Evolutionary conservation across 208 protist genomes (phyloP).

Genomic region (Porcisia deanei): DNA sequence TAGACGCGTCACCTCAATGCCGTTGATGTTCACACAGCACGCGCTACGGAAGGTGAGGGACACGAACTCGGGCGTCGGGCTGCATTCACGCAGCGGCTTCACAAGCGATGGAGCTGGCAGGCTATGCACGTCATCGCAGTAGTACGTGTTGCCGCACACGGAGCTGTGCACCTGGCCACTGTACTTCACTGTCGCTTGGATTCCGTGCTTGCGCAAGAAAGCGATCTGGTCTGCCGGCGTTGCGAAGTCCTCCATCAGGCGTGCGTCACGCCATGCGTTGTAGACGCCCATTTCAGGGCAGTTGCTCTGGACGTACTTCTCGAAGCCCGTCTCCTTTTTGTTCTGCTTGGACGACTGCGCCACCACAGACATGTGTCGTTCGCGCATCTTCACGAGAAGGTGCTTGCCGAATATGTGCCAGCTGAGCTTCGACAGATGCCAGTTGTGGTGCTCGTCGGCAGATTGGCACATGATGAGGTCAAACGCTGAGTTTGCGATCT

Average conservation of each 20-base stretch:
- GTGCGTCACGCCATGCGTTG: conserved; percentile 89
- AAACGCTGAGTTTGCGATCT: conserved; percentile 84
- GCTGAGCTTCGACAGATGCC: conserved; percentile 85
- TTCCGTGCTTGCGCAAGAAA: conserved; percentile 73
- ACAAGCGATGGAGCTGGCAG: conserved; percentile 63
- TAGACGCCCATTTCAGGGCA: conserved; percentile 88
- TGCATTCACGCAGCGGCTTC: conserved; percentile 64
- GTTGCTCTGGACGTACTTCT: conserved; percentile 87
- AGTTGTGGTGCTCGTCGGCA: conserved; percentile 83
- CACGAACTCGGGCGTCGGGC: conserved; percentile 75
- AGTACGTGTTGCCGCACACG: conserved; percentile 86
- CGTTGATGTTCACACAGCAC: conserved; percentile 86
- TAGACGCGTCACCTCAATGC: conserved; percentile 76
- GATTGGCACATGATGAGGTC: conserved; percentile 89
- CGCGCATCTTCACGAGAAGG: conserved; percentile 76
- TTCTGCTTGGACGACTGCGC: conserved; percentile 86
- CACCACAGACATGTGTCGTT: conserved; percentile 82
- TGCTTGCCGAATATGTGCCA: conserved; percentile 85
- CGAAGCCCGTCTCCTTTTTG: conserved; percentile 88
- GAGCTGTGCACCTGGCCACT: conserved; percentile 80
- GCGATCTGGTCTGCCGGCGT: conserved; percentile 74
- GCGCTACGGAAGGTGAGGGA: conserved; percentile 73
- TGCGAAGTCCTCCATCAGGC: conserved; percentile 84
- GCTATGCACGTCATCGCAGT: conserved; percentile 62
- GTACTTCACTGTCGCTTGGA: conserved; percentile 59